These are phyloP conservation scores for Nissolia schottii DNA, from an alignment of 306 rosid species.

Conservation along the genomic window DNA sequence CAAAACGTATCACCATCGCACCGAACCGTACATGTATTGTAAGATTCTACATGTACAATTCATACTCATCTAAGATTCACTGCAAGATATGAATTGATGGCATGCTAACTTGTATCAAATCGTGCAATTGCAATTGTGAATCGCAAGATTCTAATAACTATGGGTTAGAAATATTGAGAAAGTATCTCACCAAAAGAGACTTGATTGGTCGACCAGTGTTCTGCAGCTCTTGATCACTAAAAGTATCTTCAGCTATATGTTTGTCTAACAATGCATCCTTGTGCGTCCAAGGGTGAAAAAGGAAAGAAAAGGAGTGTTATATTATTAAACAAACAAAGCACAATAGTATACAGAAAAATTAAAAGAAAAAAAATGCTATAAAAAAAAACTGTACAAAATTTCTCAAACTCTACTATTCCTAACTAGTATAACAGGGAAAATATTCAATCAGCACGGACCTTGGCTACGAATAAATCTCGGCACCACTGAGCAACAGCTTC, in stretches of 20 bases:
- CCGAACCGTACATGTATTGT: too few relatives aligned
- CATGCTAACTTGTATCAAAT: too few relatives aligned
- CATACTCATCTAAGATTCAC: too few relatives aligned
- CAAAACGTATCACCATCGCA: too few relatives aligned
- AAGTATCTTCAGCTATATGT: slow-evolving; percentile 66
- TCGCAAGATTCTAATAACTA: too few relatives aligned
- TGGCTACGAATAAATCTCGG: slow-evolving; percentile 74
- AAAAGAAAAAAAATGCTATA: too few relatives aligned
- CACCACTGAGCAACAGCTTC: slow-evolving; percentile 97
- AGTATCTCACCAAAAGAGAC: slow-evolving; percentile 71
- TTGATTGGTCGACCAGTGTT: slow-evolving; percentile 58
- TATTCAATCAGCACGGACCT: slow-evolving; percentile 41
- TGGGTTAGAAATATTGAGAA: neutral
- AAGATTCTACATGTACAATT: too few relatives aligned
- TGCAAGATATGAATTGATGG: too few relatives aligned
- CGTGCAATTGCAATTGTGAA: too few relatives aligned
- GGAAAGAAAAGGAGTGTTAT: neutral
- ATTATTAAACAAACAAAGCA: neutral
- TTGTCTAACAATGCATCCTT: slow-evolving; percentile 89
- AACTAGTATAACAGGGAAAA: neutral
- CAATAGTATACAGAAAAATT: neutral
- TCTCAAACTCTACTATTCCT: neutral
- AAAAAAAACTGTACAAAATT: neutral
- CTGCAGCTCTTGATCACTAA: slow-evolving; percentile 59
- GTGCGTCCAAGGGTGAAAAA: neutral